These are phyloP conservation scores for Phyllosticta citriasiana DNA, from an alignment of 2,329 filamentous ascomycete genomes.

Conservation along the genomic window DNA sequence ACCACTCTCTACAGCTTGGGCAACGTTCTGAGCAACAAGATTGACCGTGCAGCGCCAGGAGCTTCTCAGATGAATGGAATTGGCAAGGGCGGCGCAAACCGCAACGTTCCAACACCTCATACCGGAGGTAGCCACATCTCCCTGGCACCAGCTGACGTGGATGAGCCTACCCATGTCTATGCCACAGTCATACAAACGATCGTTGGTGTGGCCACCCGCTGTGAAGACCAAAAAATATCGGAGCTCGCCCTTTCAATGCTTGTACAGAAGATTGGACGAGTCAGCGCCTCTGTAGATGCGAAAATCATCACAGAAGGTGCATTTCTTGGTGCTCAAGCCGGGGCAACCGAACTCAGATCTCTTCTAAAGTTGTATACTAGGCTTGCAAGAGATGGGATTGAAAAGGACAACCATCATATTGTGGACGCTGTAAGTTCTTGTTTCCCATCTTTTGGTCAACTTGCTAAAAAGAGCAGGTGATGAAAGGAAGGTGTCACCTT, in stretches of 20 bases:
- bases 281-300: constrained; percentile 69
- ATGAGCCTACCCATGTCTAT: constrained; percentile 68
- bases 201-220: constrained; percentile 74
- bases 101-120: constrained; percentile 35
- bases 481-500: constrained; percentile 69
- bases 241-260: constrained; percentile 92
- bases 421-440: constrained; percentile 56
- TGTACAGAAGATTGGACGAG: constrained; percentile 85
- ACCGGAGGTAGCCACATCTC: constrained; percentile 67
- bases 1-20: constrained; percentile 94
- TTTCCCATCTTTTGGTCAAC: background rate
- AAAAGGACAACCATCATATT: constrained; percentile 56
- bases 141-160: constrained; percentile 61
- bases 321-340: constrained; percentile 64
- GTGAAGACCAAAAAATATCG: constrained; percentile 82
- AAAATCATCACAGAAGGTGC: constrained; percentile 79
- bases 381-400: constrained; percentile 61
- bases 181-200: constrained; percentile 91
- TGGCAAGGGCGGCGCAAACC: constrained; percentile 25
- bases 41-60: constrained; percentile 39
- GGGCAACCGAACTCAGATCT: constrained; percentile 72
- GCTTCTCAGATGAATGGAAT: constrained; percentile 40
- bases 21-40: constrained; percentile 74
- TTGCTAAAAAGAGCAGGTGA: constrained; percentile 41
- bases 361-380: constrained; percentile 75